Conservation (phyloP, 1,139 yeast species). For the Yamadazyma friedrichii region DNA sequence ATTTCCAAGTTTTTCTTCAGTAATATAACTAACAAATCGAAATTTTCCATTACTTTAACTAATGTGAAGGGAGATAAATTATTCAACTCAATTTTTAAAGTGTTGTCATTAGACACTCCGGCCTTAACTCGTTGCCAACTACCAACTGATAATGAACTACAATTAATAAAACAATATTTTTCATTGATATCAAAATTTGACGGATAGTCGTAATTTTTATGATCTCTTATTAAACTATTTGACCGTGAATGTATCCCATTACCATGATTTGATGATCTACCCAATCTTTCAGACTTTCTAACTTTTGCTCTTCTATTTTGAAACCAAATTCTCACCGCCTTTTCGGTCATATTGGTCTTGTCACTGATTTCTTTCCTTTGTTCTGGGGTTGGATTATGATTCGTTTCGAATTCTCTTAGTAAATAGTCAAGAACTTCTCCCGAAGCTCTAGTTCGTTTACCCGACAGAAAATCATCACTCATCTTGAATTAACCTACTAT, state of each 20-base stretch:
- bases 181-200: slow-evolving; percentile 50
- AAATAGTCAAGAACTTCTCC: slow-evolving; percentile 77
- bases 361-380: slow-evolving; percentile 71
- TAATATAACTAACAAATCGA: slow-evolving; percentile 65
- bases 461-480: slow-evolving; percentile 17
- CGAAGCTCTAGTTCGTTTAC: slow-evolving; percentile 63
- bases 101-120: slow-evolving; percentile 49
- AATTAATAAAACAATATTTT: slow-evolving; percentile 65
- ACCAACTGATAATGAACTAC: slow-evolving; percentile 68
- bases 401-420: slow-evolving; percentile 65
- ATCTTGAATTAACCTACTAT: background rate
- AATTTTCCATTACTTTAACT: slow-evolving; percentile 60
- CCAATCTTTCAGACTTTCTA: slow-evolving; percentile 55
- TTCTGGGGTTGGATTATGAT: slow-evolving; percentile 69
- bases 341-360: slow-evolving; percentile 81
- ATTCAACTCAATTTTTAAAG: slow-evolving; percentile 43
- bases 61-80: slow-evolving; percentile 68
- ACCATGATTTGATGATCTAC: slow-evolving; percentile 13
- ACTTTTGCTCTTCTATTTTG: slow-evolving; percentile 87
- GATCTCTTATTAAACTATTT: slow-evolving; percentile 20
- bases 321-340: slow-evolving; percentile 94
- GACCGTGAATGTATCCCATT: slow-evolving; percentile 19
- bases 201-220: slow-evolving; percentile 8
- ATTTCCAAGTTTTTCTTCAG: slow-evolving; percentile 69
- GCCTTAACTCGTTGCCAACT: slow-evolving; percentile 76